Percentiles rank a stretch among this genome's conserved stretches.
These are phyloP conservation scores for Chytriomyces sp. DNA, from an alignment of 192 early-diverging fungal genomes.

Conservation along the genomic window DNA sequence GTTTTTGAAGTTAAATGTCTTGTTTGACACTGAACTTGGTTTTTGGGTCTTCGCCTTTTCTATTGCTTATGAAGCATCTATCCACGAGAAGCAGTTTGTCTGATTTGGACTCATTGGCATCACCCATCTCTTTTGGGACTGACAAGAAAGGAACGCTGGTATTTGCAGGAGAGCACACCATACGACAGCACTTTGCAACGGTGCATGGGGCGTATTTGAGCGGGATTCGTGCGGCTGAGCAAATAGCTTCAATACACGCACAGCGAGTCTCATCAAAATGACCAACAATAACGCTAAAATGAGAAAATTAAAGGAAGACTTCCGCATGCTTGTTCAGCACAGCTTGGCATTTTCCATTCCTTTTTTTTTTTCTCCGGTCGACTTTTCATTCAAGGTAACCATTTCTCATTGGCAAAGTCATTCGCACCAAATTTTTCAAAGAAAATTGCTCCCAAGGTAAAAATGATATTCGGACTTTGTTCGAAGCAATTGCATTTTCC, in stretches of 20 bases:
- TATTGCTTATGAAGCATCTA: background rate
- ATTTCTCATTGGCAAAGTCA: no score
- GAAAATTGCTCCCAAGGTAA: no score
- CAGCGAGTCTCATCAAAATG: no score
- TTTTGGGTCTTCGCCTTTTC: background rate
- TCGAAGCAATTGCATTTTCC: no score
- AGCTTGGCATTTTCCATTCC: no score
- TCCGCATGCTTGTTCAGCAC: no score
- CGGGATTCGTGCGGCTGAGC: background rate
- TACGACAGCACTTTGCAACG: background rate
- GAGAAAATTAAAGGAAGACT: no score
- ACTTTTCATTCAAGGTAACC: no score
- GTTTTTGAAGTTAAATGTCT: background rate
- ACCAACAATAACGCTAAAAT: no score
- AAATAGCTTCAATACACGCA: background rate
- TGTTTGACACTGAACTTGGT: background rate
- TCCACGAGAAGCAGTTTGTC: background rate
- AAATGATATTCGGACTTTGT: no score
- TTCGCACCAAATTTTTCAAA: no score
- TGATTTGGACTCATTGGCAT: background rate
- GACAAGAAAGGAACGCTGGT: background rate
- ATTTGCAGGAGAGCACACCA: constrained; percentile 17
- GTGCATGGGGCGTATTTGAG: constrained; percentile 20
- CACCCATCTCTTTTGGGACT: background rate
- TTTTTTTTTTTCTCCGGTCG: no score